Percentiles rank a stretch among this genome's conserved stretches.
Evolutionary conservation across 2,329 filamentous ascomycete species (phyloP).

Genomic region (Didymellaceae sp.): DNA sequence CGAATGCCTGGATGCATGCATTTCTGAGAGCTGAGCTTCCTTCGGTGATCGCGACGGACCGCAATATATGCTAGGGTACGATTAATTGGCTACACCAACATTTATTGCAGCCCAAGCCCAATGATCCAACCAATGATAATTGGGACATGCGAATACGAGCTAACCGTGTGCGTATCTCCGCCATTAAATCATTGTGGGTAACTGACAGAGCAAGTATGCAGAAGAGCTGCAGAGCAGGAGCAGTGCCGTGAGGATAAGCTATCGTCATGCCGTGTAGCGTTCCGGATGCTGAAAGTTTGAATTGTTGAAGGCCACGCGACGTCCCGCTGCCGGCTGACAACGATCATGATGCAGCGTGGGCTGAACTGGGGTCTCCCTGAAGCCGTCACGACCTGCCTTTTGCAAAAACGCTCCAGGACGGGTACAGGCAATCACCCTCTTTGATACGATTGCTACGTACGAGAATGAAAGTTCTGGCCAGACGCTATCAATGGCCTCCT

Average conservation of each 20-base stretch:
- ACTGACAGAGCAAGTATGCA: neutral
- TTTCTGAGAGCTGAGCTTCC: neutral
- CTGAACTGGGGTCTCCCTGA: slow-evolving; percentile 8
- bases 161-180: slow-evolving; percentile 28
- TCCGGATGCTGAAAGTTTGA: slow-evolving; percentile 21
- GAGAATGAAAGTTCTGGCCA: neutral
- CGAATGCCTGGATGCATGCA: slow-evolving; percentile 9
- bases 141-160: slow-evolving; percentile 17
- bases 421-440: neutral
- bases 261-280: slow-evolving; percentile 34
- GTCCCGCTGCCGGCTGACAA: slow-evolving; percentile 22
- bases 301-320: slow-evolving; percentile 15
- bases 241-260: slow-evolving; percentile 30
- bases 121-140: slow-evolving; percentile 7
- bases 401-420: too few species aligned
- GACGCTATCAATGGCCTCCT: slow-evolving; percentile 1
- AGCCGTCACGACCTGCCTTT: slow-evolving; percentile 2
- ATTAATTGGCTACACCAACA: slow-evolving; percentile 19
- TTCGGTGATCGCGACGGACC: slow-evolving; percentile 31
- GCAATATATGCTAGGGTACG: slow-evolving; percentile 26
- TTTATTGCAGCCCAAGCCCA: slow-evolving; percentile 23
- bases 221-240: slow-evolving; percentile 11
- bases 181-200: slow-evolving; percentile 9
- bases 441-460: too few species aligned
- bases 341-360: slow-evolving; percentile 6